Conservation (phyloP, 2,329 filamentous ascomycete genomes). For the Pseudodiploospora longispora region DNA sequence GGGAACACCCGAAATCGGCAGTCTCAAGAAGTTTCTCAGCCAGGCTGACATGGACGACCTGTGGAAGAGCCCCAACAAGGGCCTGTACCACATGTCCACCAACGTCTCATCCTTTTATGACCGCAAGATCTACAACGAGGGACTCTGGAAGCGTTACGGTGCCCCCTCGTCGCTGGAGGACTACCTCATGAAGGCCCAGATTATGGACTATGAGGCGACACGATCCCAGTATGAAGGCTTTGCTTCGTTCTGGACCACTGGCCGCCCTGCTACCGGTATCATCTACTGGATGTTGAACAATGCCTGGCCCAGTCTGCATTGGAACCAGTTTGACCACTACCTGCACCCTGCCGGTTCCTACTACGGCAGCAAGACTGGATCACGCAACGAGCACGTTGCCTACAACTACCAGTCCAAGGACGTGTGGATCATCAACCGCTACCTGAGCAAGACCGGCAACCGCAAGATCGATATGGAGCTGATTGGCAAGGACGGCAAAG, state of each 20-base stretch:
- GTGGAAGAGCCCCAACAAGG: constrained; percentile 45
- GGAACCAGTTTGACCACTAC: constrained; percentile 59
- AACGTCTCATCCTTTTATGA: constrained; percentile 46
- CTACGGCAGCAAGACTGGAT: constrained; percentile 48
- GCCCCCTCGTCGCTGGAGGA: constrained; percentile 42
- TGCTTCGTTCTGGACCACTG: constrained; percentile 39
- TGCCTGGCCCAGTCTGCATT: constrained; percentile 58
- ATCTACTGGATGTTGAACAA: constrained; percentile 63
- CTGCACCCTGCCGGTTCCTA: constrained; percentile 49
- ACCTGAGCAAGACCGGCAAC: constrained; percentile 27
- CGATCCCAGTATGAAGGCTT: constrained; percentile 52
- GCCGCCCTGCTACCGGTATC: constrained; percentile 47
- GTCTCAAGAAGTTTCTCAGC: constrained; percentile 46
- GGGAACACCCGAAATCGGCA: constrained; percentile 50
- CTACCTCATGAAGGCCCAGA: constrained; percentile 51
- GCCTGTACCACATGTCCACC: constrained; percentile 53
- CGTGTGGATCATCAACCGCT: constrained; percentile 49
- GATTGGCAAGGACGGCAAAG: constrained; percentile 38
- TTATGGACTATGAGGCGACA: constrained; percentile 58
- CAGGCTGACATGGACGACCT: constrained; percentile 42
- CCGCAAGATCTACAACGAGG: constrained; percentile 50
- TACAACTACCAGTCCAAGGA: constrained; percentile 42
- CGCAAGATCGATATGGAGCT: constrained; percentile 41
- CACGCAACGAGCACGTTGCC: constrained; percentile 42
- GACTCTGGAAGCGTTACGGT: constrained; percentile 43